Evolutionary conservation across 2,329 filamentous ascomycete species (phyloP).

Genomic region (Fusarium pininemorale): DNA sequence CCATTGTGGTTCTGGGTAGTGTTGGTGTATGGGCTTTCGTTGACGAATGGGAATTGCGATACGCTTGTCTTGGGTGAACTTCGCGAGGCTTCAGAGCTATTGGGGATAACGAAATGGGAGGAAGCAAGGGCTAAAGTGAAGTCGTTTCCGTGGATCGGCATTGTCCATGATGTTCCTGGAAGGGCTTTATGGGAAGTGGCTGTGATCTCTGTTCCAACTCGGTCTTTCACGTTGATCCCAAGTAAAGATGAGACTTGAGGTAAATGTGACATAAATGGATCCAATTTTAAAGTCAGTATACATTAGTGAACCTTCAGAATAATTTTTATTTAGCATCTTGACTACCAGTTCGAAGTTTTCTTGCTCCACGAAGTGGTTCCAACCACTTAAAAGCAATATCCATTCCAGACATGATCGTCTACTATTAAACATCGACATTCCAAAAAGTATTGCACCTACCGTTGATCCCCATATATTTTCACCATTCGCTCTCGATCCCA

Average conservation of each 20-base stretch:
- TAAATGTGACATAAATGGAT: background rate
- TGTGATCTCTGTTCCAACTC: background rate
- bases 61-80: background rate
- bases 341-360: background rate
- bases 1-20: conserved; percentile 24
- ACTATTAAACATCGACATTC: background rate
- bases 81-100: background rate
- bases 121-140: background rate
- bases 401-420: too few species aligned
- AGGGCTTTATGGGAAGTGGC: conserved; percentile 18
- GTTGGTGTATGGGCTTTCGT: conserved; percentile 20
- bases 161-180: conserved; percentile 21
- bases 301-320: background rate
- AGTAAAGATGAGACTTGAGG: background rate
- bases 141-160: conserved; percentile 24
- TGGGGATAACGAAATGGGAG: conserved; percentile 8
- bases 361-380: background rate
- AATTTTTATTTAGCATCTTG: too few species aligned
- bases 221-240: background rate
- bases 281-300: background rate
- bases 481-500: background rate
- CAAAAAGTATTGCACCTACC: background rate
- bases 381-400: background rate
- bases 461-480: background rate
- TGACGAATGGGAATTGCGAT: background rate